Base-by-base conservation (phyloP, 2,329 filamentous ascomycete species). In the Plectosphaerella sp. region DNA sequence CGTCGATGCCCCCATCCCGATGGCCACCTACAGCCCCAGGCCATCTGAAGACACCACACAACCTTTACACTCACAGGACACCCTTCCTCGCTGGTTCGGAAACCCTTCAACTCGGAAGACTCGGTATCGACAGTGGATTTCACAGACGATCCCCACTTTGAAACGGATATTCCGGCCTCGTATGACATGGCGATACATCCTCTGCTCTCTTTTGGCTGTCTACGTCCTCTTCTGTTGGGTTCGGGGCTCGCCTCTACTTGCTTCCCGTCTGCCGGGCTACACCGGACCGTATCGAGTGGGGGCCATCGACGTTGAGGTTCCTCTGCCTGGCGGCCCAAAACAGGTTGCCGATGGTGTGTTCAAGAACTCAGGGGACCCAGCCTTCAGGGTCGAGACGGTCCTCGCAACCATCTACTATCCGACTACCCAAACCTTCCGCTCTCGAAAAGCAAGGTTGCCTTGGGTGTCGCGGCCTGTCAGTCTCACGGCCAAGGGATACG, bases 321-420 rank as follows among this genome's bases (percentile, higher is more conserved):
- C 73, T 2, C 66, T 74, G 0, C 61, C 64, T 6, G 41, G 18
- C 18, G 59, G 59, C 24, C 65, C 69, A 2, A 58, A 61, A 10
- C 61, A 56, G 16, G 58, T 69, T 9, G 64, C 67, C 3, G 62
- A 70, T 5, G 60, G 66, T 6, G 39, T 64, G 10, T 65, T 76
- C 57, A 69, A 62, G 41, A 58, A 54, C 10, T 65, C 65, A 0
- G 64, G 64, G 11, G 56, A 67, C 20, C 69, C 70, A 3, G 74
- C 74, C 0, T 79, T 78, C 47, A 66, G 73, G 18, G 59, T 78
- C 1, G 63, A 75, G 52, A 76, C 73, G 1, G 74, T 78, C 4
- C 66, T 79, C 5, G 76, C 79, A 54, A 75, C 75, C 0, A 52
- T 79, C 3, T 79, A 78, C 63, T 78, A 79, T 45, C 76, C 76